phyloP scores from a whole-genome alignment of 352 stramenopile genomes.

The Pythium sukuiense region DNA sequence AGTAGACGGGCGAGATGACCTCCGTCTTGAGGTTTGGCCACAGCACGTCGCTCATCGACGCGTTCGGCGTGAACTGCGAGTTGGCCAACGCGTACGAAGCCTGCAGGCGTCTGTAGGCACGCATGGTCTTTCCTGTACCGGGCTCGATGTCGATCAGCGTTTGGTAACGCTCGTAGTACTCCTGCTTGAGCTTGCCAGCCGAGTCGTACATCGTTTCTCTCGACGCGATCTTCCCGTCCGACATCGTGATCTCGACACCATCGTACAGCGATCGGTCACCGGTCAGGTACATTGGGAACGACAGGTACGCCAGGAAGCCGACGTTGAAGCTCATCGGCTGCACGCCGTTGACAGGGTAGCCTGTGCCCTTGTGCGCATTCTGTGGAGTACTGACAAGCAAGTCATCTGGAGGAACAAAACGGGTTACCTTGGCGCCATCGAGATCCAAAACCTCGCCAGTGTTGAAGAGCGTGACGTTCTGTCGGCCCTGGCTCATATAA shows the following conservation, averaged over 20 bases:
- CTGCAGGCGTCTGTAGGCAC: conserved; percentile 56
- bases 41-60: conserved; percentile 64
- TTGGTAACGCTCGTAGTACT: conserved; percentile 43
- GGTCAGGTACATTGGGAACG: conserved; percentile 61
- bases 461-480: conserved; percentile 65
- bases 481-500: conserved; percentile 51
- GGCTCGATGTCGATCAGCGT: conserved; percentile 72
- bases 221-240: conserved; percentile 35
- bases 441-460: conserved; percentile 33
- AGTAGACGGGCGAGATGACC: conserved; percentile 62
- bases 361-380: conserved; percentile 38
- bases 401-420: conserved; percentile 41
- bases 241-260: conserved; percentile 53
- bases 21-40: conserved; percentile 52
- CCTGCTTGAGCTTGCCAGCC: conserved; percentile 42
- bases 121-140: conserved; percentile 70
- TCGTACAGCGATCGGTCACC: conserved; percentile 47
- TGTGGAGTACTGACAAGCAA: conserved; percentile 34
- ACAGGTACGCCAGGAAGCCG: conserved; percentile 60
- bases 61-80: conserved; percentile 36
- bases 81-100: conserved; percentile 52
- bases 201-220: conserved; percentile 44
- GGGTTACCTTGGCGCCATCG: conserved; percentile 50
- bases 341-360: conserved; percentile 47
- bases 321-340: conserved; percentile 47